Evolutionary conservation across 2,329 filamentous ascomycete genomes (phyloP).

Genomic region (Verticillium zaregamsianum): DNA sequence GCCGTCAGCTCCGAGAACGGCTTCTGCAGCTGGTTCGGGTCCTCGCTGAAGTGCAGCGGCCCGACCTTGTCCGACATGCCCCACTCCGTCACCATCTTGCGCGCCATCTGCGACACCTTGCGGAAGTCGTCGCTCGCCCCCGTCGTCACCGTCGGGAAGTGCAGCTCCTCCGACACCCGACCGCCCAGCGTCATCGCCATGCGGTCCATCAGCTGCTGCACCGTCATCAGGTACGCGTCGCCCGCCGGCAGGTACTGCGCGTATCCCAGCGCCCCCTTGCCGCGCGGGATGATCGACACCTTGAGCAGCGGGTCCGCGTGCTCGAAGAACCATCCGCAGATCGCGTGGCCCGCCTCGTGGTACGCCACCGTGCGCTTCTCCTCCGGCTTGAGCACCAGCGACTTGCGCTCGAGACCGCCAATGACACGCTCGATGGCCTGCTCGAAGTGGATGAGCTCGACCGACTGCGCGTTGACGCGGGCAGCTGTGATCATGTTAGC

Average conservation of each 20-base stretch:
- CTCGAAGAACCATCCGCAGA: conserved; percentile 97
- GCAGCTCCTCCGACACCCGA: conserved; percentile 90
- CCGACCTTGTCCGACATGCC: conserved; percentile 96
- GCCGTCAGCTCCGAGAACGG: conserved; percentile 95
- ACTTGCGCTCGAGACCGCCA: conserved; percentile 96
- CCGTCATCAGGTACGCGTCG: conserved; percentile 94
- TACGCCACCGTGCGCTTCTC: conserved; percentile 97
- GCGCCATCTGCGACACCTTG: conserved; percentile 95
- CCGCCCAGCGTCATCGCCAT: conserved; percentile 99
- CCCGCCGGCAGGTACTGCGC: conserved; percentile 92
- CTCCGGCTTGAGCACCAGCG: conserved; percentile 83
- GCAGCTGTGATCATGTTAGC: conserved; percentile 62
- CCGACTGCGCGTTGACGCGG: conserved; percentile 71
- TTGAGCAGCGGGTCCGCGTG: conserved; percentile 97
- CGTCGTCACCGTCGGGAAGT: conserved; percentile 94
- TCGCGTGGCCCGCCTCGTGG: conserved; percentile 96
- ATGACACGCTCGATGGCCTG: conserved; percentile 96
- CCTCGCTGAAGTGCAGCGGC: conserved; percentile 84
- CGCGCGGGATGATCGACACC: conserved; percentile 96
- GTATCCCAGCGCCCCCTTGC: conserved; percentile 89
- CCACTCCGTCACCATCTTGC: conserved; percentile 98
- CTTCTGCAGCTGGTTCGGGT: conserved; percentile 81
- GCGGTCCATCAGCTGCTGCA: conserved; percentile 94
- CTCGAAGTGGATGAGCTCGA: conserved; percentile 90
- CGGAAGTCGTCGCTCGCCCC: conserved; percentile 97